Conservation (phyloP, 2,329 filamentous ascomycete species). For the Exophiala sideris region DNA sequence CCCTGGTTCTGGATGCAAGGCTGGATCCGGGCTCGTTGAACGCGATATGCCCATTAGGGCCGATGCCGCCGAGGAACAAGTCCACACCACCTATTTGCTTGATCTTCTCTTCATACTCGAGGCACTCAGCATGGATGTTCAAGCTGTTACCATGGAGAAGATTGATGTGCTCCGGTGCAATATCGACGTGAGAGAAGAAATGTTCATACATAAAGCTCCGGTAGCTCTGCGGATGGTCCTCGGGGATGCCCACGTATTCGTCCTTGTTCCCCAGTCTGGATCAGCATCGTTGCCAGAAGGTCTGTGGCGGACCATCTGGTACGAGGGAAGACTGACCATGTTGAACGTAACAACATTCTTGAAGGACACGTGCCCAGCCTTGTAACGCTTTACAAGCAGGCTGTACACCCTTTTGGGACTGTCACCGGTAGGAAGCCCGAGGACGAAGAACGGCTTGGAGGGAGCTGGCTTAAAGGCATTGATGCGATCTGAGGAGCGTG, state of each 20-base stretch:
- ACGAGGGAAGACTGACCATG: slow-evolving; percentile 53
- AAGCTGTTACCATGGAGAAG: slow-evolving; percentile 77
- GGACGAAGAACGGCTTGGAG: slow-evolving; percentile 69
- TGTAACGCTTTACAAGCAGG: slow-evolving; percentile 58
- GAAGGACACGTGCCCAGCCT: slow-evolving; percentile 64
- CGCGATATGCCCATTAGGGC: slow-evolving; percentile 81
- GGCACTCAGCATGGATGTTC: slow-evolving; percentile 71
- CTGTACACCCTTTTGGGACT: slow-evolving; percentile 75
- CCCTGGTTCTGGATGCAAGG: slow-evolving; percentile 70
- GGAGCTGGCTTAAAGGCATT: slow-evolving; percentile 69
- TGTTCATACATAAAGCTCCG: slow-evolving; percentile 91
- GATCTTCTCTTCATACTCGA: slow-evolving; percentile 75
- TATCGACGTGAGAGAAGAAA: slow-evolving; percentile 81
- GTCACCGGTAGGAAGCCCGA: slow-evolving; percentile 78
- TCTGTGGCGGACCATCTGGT: background rate
- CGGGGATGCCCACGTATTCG: slow-evolving; percentile 79
- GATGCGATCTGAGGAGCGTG: slow-evolving; percentile 52
- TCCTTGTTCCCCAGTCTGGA: slow-evolving; percentile 41
- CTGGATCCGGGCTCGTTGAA: slow-evolving; percentile 87
- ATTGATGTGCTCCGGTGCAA: slow-evolving; percentile 75
- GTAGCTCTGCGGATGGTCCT: slow-evolving; percentile 79
- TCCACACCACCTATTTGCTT: slow-evolving; percentile 71
- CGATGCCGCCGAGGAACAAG: slow-evolving; percentile 81
- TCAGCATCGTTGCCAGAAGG: background rate
- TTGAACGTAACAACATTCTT: slow-evolving; percentile 88